Percentiles rank a stretch among this genome's conserved stretches.
Conservation (phyloP, 768 basidiomycete species). For the Xerocomellus amylosporus region DNA sequence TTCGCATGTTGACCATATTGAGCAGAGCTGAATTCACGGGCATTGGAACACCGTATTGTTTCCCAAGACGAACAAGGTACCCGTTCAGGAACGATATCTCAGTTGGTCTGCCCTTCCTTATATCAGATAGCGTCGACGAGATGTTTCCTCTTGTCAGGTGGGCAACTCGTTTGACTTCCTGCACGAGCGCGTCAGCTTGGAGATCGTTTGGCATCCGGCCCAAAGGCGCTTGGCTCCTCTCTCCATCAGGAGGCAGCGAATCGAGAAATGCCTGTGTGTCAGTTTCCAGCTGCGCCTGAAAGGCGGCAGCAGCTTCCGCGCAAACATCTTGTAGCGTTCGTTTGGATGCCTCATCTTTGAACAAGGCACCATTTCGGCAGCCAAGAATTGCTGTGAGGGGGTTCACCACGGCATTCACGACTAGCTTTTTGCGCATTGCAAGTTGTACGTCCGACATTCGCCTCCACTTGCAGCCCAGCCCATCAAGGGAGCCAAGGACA, state of each 20-base stretch:
- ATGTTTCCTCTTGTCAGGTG: conserved; percentile 59
- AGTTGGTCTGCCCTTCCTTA: conserved; percentile 57
- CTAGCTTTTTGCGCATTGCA: conserved; percentile 75
- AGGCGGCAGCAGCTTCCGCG: conserved; percentile 65
- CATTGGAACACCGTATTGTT: conserved; percentile 52
- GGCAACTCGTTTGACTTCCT: conserved; percentile 59
- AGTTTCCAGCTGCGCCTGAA: conserved; percentile 47
- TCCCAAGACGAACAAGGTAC: conserved; percentile 65
- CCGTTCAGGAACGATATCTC: conserved; percentile 87
- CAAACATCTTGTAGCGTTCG: conserved; percentile 56
- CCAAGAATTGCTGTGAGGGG: conserved; percentile 80
- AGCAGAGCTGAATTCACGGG: conserved; percentile 53
- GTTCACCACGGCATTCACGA: conserved; percentile 79
- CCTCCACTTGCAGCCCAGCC: conserved; percentile 60
- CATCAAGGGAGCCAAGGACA: conserved; percentile 52
- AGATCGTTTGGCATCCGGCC: conserved; percentile 49
- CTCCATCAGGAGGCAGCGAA: conserved; percentile 24
- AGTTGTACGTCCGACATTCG: conserved; percentile 66
- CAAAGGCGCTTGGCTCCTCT: conserved; percentile 26
- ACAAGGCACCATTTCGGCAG: conserved; percentile 76
- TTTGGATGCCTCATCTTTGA: conserved; percentile 42
- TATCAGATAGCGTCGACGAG: conserved; percentile 78
- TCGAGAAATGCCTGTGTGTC: conserved; percentile 32
- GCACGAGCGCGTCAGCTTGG: conserved; percentile 42
- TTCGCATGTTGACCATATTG: conserved; percentile 59